Percentiles rank a stretch among this genome's conserved stretches.
These are phyloP conservation scores for Wickerhamomyces hampshirensis DNA, from an alignment of 805 yeast genomes.

Conservation along the genomic window DNA sequence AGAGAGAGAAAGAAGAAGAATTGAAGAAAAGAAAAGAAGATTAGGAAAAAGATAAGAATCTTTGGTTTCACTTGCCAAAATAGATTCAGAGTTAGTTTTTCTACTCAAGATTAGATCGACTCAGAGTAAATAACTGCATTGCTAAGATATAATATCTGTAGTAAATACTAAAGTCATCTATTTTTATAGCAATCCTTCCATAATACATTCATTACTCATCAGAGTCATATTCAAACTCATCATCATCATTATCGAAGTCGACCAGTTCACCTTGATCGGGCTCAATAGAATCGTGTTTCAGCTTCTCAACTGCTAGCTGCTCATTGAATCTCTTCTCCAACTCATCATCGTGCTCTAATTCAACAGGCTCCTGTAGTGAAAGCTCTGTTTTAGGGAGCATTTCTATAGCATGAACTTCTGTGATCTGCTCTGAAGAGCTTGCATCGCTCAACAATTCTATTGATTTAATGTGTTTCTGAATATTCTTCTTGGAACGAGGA, in stretches of 20 bases:
- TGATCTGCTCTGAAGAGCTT: too few relatives aligned
- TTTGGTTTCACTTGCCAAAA: neutral
- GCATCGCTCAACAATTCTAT: too few relatives aligned
- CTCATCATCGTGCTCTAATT: slow-evolving; percentile 13
- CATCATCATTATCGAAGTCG: slow-evolving; percentile 28
- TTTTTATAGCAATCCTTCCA: too few relatives aligned
- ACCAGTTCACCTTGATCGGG: neutral
- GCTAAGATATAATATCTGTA: too few relatives aligned
- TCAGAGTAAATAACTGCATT: neutral
- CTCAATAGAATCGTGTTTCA: neutral
- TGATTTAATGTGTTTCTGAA: too few relatives aligned
- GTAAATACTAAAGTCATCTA: too few relatives aligned
- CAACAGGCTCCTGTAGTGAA: slow-evolving; percentile 3
- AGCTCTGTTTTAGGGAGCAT: too few relatives aligned
- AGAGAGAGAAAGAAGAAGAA: slow-evolving; percentile 47
- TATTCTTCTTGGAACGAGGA: too few relatives aligned
- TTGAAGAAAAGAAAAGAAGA: slow-evolving; percentile 43
- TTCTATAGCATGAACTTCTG: too few relatives aligned
- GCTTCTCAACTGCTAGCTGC: slow-evolving; percentile 11
- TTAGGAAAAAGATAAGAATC: slow-evolving; percentile 16
- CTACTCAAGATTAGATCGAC: too few relatives aligned
- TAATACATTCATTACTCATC: too few relatives aligned
- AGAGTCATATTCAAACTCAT: slow-evolving; percentile 37
- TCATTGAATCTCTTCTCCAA: slow-evolving; percentile 12
- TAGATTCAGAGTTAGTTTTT: neutral